Base-by-base conservation (phyloP, 331 rosid species). In the Dryas integrifolia region DNA sequence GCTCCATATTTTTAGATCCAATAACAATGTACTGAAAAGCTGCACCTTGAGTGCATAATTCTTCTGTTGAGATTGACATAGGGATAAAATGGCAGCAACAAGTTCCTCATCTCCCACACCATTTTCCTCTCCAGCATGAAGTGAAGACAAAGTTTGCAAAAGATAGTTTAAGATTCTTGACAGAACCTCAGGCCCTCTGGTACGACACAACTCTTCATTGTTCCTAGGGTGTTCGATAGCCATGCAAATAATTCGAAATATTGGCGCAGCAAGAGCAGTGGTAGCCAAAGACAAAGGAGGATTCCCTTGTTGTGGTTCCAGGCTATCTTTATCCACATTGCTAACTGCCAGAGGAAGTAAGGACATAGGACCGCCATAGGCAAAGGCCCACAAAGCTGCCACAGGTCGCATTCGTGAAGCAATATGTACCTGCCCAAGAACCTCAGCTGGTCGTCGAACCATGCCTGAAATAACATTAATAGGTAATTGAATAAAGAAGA, bases 361-460 rank as follows among this genome's bases (percentile, higher is more conserved):
- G 66, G 98, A 86, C 87, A 95, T 85, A 26, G 97, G 96, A 70
- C 98, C 97, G 9, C 98, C 98, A 76, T 88, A 86, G 45, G 97
- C 92, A 77, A 91, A 84, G 77, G 98, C 98, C 98, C 98, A 95
- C 79, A 95, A 76, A 55, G 96, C 96, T 53, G 88, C 96, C 65
- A 76, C 88, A 7, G 97, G 97, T 57, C 90, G 84, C 86, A 88
- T 84, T 58, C 98, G 84, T 55, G 87, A 83, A 48, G 96, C 96
- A 86, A 91, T 92, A 78, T 95, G 90, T 73, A 95, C 96, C 86
- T 92, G 98, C 79, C 98, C 98, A 68, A 95, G 98, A 69, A 91
- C 93, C 89, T 88, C 98, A 65, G 98, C 98, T 12, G 98, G 97
- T 78, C 98, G 92, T 70, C 97, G 91, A 66, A 84, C 88, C 74